These are phyloP conservation scores for Kodamaea plutei DNA, from an alignment of 1,139 yeast genomes.

Conservation along the genomic window DNA sequence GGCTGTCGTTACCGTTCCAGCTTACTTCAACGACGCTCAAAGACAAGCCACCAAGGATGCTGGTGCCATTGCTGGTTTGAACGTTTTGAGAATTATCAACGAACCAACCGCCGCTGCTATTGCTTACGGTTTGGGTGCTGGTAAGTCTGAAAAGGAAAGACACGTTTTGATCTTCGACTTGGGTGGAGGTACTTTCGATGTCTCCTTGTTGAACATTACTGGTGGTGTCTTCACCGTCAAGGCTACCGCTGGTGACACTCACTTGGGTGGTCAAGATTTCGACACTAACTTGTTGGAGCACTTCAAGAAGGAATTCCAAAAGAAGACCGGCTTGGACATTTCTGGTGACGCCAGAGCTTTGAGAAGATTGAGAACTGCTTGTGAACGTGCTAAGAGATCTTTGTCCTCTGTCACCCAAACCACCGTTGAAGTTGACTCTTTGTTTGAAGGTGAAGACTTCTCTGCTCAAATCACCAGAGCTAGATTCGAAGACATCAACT, in stretches of 20 bases:
- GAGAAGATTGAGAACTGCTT: slow-evolving; percentile 97
- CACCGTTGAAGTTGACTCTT: slow-evolving; percentile 94
- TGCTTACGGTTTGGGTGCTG: slow-evolving; percentile 97
- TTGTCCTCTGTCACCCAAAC: slow-evolving; percentile 96
- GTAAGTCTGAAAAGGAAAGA: slow-evolving; percentile 83
- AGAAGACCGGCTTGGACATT: slow-evolving; percentile 93
- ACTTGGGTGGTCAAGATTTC: slow-evolving; percentile 99
- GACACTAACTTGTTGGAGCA: slow-evolving; percentile 93
- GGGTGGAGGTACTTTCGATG: slow-evolving; percentile 99
- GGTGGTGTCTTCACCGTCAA: slow-evolving; percentile 99
- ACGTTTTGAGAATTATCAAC: slow-evolving; percentile 94
- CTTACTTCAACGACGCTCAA: slow-evolving; percentile 96
- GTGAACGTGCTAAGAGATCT: slow-evolving; percentile 99
- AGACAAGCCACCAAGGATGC: slow-evolving; percentile 99
- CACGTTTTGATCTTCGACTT: slow-evolving; percentile 90
- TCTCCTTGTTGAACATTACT: slow-evolving; percentile 90
- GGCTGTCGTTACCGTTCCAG: slow-evolving; percentile 96
- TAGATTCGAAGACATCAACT: slow-evolving; percentile 96
- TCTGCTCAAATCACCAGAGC: slow-evolving; percentile 98
- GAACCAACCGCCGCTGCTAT: slow-evolving; percentile 99
- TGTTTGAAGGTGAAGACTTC: slow-evolving; percentile 95
- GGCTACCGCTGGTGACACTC: slow-evolving; percentile 99
- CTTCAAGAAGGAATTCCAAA: slow-evolving; percentile 94
- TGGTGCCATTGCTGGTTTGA: slow-evolving; percentile 95
- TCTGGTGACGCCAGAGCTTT: slow-evolving; percentile 92